phyloP scores from a whole-genome alignment of 306 rosid genomes.

The Begonia masoniana region DNA sequence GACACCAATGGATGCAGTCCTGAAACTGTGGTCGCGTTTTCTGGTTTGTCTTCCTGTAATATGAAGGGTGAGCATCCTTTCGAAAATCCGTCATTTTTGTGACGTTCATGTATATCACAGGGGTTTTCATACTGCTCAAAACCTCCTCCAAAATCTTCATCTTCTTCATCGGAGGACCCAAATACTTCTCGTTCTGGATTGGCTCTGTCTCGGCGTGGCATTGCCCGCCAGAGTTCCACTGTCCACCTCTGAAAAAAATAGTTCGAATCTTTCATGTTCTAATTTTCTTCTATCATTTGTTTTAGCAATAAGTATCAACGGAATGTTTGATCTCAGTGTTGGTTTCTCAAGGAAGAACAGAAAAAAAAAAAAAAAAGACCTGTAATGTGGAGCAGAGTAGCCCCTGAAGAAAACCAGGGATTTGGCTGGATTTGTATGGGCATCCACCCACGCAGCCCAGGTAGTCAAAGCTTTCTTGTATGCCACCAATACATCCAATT shows the following conservation, averaged over 20 bases:
- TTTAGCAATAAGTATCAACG: too few relatives aligned
- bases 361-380: conserved; percentile 22
- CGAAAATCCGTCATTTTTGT: conserved; percentile 59
- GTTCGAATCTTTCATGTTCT: background rate
- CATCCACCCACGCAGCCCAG: conserved; percentile 60
- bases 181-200: conserved; percentile 53
- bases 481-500: conserved; percentile 76
- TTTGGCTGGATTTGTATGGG: conserved; percentile 25
- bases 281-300: too few relatives aligned
- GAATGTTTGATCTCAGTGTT: too few relatives aligned
- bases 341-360: too few relatives aligned
- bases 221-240: conserved; percentile 92
- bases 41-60: conserved; percentile 55
- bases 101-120: conserved; percentile 38
- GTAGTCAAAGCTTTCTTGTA: conserved; percentile 38
- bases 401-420: conserved; percentile 53
- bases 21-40: conserved; percentile 50
- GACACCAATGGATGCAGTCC: conserved; percentile 22
- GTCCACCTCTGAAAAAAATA: conserved; percentile 63
- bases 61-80: conserved; percentile 63
- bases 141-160: conserved; percentile 22
- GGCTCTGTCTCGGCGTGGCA: conserved; percentile 71
- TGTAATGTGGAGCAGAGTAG: conserved; percentile 52
- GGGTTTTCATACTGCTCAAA: conserved; percentile 21
- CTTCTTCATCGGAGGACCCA: conserved; percentile 40